A percentile compares a stretch with the other conserved stretches of the same genome.
Conservation (phyloP, 768 basidiomycete species). For the Lyophyllum atratum region DNA sequence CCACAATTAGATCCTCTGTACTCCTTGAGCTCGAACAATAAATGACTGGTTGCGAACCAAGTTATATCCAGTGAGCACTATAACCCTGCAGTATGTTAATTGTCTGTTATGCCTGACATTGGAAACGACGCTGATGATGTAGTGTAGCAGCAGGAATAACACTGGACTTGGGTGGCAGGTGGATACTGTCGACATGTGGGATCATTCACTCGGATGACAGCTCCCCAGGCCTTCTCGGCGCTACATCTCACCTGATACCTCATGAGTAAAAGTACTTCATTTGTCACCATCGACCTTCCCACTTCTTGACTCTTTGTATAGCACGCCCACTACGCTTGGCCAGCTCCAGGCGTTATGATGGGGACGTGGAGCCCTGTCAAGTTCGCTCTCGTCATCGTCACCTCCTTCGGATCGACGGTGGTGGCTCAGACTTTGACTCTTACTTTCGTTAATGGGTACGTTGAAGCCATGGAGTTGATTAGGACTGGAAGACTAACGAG, state of each 20-base stretch:
- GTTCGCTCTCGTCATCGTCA: background rate
- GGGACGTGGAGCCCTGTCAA: constrained; percentile 8
- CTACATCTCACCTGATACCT: constrained; percentile 8
- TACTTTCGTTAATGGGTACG: constrained; percentile 6
- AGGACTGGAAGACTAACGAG: background rate
- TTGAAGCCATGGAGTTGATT: background rate
- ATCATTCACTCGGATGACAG: constrained; percentile 18
- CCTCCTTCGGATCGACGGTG: background rate
- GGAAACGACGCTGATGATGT: background rate
- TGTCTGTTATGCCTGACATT: background rate
- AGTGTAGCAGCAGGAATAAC: background rate
- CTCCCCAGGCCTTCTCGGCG: constrained; percentile 13
- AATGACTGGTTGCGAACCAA: background rate
- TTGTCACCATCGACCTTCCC: constrained; percentile 2
- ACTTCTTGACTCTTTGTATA: constrained; percentile 5
- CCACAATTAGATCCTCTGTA: no score
- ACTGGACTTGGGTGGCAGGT: constrained; percentile 2
- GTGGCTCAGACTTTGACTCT: constrained; percentile 12
- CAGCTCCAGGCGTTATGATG: constrained; percentile 7
- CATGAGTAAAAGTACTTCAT: constrained; percentile 1
- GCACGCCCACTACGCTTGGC: background rate
- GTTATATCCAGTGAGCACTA: background rate
- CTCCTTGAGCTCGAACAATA: background rate
- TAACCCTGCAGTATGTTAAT: background rate
- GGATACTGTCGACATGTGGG: constrained; percentile 10